Conservation (phyloP, 129 eudicot species). For the Artemisia annua region DNA sequence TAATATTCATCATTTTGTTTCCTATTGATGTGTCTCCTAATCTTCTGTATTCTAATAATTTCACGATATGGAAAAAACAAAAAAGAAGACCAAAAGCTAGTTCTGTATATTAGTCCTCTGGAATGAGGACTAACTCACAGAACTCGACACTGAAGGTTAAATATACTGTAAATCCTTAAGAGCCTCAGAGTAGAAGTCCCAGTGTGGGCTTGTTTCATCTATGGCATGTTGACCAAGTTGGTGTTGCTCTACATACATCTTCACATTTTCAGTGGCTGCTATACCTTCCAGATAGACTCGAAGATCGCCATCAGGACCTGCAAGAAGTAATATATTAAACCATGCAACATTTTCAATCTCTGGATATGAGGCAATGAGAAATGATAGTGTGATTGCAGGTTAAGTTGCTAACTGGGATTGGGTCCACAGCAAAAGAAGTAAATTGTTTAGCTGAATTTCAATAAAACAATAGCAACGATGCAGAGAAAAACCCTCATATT, state of each 20-base stretch:
- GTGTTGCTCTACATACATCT: slow-evolving; percentile 34
- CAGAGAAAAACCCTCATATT: background rate
- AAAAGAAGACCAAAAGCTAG: background rate
- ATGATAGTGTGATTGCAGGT: background rate
- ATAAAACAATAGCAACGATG: background rate
- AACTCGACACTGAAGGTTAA: background rate
- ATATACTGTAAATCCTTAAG: slow-evolving; percentile 18
- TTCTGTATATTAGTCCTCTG: background rate
- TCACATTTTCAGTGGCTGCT: slow-evolving; percentile 32
- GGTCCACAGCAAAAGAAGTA: slow-evolving; percentile 1
- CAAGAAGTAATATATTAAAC: slow-evolving; percentile 12
- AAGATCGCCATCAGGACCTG: slow-evolving; percentile 86
- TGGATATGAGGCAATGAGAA: background rate
- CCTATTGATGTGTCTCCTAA: slow-evolving; percentile 16
- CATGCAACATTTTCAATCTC: background rate
- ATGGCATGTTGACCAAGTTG: slow-evolving; percentile 36
- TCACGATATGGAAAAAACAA: slow-evolving; percentile 3
- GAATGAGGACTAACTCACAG: slow-evolving; percentile 7
- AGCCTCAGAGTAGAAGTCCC: slow-evolving; percentile 31
- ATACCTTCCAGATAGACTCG: slow-evolving; percentile 66
- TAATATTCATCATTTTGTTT: background rate
- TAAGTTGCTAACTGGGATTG: background rate
- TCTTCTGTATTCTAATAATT: slow-evolving; percentile 10
- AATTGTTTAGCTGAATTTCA: background rate
- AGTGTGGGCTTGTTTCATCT: slow-evolving; percentile 32